Base-by-base conservation (phyloP, 257 asterid genomes). In the Fraxinus quadrangulata region DNA sequence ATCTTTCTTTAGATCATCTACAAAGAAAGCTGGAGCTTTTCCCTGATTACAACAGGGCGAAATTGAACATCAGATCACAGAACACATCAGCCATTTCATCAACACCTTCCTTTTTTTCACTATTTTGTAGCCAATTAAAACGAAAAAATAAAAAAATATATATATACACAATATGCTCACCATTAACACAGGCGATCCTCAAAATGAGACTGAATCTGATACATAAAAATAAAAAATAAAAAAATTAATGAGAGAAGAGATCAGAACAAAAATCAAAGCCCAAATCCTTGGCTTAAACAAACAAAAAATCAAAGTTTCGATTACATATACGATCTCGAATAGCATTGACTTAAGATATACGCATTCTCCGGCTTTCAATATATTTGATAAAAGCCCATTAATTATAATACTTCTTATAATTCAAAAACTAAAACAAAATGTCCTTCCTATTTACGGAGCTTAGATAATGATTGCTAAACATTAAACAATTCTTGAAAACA, bases 11-110 rank as follows among this genome's bases (percentile, higher is more conserved):
- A 84, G 83, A 86, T 86, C 86, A 30, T 90, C 96, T 45, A 83
- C 84, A 69, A 90, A n/a, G 79, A 91, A 87, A 45, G 88, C 97
- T 75, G 97, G 97, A 85, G 97, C 99, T 86, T 91, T 94, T 33
- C 97, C 97, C 99, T 94, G 82, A 81, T 68, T 37, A 86, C 47
- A 77, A 59, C 74, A 82, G 19, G 66, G 61, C 4, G 61, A 40
- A 78, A 74, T 37, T 45, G 66, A 47, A 76, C 37, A 78, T 73
- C 75, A 79, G 72, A 78, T 76, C 77, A 83, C 36, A 73, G 33
- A 81, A 81, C 77, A 67, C 67, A 82, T 26, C 70, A 59, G 33
- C 65, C 67, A 79, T 23, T 81, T 54, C 63, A n/a, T 54, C 65
- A 54, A 54, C 19, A 9, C 12, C 11, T 54, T 54, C 26, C 7